phyloP scores from a whole-genome alignment of 2,329 filamentous ascomycete species.

The Trichoderma citrinoviride region DNA sequence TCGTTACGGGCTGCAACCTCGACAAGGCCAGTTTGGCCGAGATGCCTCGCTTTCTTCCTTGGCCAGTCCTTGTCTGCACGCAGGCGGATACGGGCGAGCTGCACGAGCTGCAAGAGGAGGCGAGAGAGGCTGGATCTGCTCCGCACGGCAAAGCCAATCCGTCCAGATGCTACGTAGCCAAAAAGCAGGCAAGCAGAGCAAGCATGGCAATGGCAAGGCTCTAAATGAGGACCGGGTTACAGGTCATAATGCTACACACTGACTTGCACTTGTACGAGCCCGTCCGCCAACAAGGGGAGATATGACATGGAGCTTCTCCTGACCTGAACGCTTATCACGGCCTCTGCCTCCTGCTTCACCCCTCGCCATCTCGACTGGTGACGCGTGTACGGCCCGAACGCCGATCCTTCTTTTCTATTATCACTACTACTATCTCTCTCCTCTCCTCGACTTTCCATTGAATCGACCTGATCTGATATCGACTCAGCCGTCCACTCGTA shows the following conservation, averaged over 20 bases:
- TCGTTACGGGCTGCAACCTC: constrained; percentile 17
- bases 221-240: not conserved
- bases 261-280: too few relatives aligned
- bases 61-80: not conserved
- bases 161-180: constrained; percentile 14
- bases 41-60: not conserved
- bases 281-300: not conserved
- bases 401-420: not conserved
- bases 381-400: not conserved
- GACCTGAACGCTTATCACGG: constrained; percentile 6
- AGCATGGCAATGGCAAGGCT: not conserved
- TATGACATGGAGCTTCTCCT: constrained; percentile 10
- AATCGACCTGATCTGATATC: not conserved
- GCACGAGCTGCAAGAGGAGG: not conserved
- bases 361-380: not conserved
- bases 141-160: not conserved
- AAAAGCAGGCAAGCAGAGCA: not conserved
- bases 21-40: constrained; percentile 16
- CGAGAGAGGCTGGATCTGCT: not conserved
- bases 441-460: not conserved
- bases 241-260: not conserved
- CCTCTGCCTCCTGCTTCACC: not conserved
- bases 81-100: constrained; percentile 13
- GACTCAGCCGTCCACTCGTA: not conserved
- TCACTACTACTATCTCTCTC: too few relatives aligned